Evolutionary conservation across 2,329 filamentous ascomycete genomes (phyloP), one percentile per base, ranked within the genome.

Genomic region (Alternaria brassicicola): DNA sequence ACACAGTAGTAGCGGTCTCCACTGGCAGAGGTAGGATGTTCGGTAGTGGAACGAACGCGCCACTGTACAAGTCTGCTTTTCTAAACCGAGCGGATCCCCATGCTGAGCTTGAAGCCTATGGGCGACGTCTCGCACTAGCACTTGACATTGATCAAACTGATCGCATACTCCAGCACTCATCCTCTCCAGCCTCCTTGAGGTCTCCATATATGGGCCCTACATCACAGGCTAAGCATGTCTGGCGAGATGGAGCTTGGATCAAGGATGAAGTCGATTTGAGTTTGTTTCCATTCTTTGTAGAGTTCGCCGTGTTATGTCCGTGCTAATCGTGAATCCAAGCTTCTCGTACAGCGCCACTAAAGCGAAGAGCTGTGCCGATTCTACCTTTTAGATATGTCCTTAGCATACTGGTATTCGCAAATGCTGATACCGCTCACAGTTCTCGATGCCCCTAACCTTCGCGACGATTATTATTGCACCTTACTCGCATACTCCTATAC

Each of bases 391-490:
- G 90, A 88, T 89, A 82, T 75, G 84, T 79, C 47, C 43, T 56
- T 35, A 26, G 45, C 53, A 28, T 31, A 35, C 17, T 52, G 41
- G 17, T 13, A 10, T 23, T n/a, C 53, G 10, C 9, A n/a, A 31
- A 47, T 59, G 31, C 73, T 84, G 55, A 83, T 70, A 57, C 15
- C 2, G 23, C n/a, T 9, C 62, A 90, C 88, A 79, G 90, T 97
- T 6, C 83, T 99, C 5, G 92, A 97, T 78, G 94, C 94, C 8
- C 93, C 93, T 3, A 86, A 88, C 50, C 82, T 98, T n/a, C 88
- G 92, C 55, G 93, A 98, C 69, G 94, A 99, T 76, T 99, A 93
- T 75, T 99, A 99, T 75, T 97, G 93, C 78, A 95, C 93, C 0
- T 84, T 93, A 2, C 83, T 99, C 52, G 92, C 95, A 9, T 98